Evolutionary conservation across 805 yeast species (phyloP).

Genomic region (Lipomyces anomalus): DNA sequence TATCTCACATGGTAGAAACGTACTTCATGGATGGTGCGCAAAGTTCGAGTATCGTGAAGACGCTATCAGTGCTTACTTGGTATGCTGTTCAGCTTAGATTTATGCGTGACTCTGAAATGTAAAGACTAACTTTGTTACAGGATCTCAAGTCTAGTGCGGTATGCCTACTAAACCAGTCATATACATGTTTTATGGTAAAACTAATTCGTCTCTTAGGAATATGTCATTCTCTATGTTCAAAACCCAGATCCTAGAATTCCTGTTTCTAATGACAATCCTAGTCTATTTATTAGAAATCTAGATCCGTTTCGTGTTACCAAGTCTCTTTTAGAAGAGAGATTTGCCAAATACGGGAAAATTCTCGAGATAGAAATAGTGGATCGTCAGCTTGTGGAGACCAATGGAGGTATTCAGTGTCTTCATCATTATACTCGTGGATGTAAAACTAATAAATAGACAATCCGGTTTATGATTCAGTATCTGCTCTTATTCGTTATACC

Average conservation of each 20-base stretch:
- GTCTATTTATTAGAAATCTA: slow-evolving; percentile 72
- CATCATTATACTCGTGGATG: background rate
- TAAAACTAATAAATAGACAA: slow-evolving; percentile 1
- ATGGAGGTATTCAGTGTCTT: background rate
- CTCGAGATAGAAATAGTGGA: slow-evolving; percentile 31
- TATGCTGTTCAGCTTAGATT: slow-evolving; percentile 1
- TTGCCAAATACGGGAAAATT: slow-evolving; percentile 62
- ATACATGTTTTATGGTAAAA: no score
- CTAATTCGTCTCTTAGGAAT: slow-evolving; percentile 34
- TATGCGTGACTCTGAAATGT: background rate
- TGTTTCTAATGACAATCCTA: slow-evolving; percentile 55
- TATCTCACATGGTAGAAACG: slow-evolving; percentile 13
- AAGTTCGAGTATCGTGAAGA: slow-evolving; percentile 79
- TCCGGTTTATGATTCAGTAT: slow-evolving; percentile 7
- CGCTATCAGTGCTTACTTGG: slow-evolving; percentile 76
- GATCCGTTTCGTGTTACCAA: slow-evolving; percentile 46
- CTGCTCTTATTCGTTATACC: slow-evolving; percentile 10
- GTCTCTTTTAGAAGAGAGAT: slow-evolving; percentile 50
- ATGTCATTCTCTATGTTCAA: slow-evolving; percentile 28
- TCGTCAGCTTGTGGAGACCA: background rate
- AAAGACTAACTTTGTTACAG: no score
- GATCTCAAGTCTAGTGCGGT: slow-evolving; percentile 48
- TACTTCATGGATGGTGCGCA: slow-evolving; percentile 51
- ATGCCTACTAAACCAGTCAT: no score
- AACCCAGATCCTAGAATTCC: slow-evolving; percentile 33